Base-by-base conservation (phyloP, 805 yeast genomes). In the Candida chilensis region DNA sequence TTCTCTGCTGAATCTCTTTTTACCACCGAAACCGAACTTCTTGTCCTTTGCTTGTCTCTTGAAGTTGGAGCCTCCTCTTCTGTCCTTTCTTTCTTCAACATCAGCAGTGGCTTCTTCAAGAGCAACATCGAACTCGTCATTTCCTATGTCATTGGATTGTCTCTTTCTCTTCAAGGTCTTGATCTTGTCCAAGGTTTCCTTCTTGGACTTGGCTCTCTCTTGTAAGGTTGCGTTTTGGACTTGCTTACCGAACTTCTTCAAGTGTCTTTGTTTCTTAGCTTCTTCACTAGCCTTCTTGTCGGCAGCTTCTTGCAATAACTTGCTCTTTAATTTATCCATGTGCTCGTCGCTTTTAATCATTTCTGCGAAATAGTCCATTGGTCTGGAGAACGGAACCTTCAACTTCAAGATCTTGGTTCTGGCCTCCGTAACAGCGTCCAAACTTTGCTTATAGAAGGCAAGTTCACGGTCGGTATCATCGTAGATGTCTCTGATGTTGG, bases 301-400 rank as follows among this genome's bases (percentile, higher is more conserved):
- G 33, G 79, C 67, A 18, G 80, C 81, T 52, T 86, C 96, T 39
- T 74, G 70, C 27, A 87, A 67, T 44, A 90, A 68, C 57, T 84
- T 86, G 47, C 66, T 61, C 67, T 85, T 87, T 50, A 92, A 71
- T 58, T 76, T 84, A 49, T 86, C 96, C 98, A 92, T 92, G 57
- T 92, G 99, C 54, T 86, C 96, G 56, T 92, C 98, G 32, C 88
- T 79, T 64, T 92, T 92, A 36, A 87, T 84, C 98, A 92, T 92
- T 60, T 92, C 98, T 13, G 98, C 99, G 61, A 92, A 92, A 56
- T 85, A 92, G 53, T 92, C 98, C 47, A 74, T 62, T 21, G 99
- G 99, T 55, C 98, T 75, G 17, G 94, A 68, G 54, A 92, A 92
- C 36, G 96, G 86, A 19, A 90, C 76, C 48, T 79, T 78, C 41